Evolutionary conservation across 306 rosid genomes (phyloP), one percentile per base, ranked within the genome.

Genomic region (Acacia melanoxylon): DNA sequence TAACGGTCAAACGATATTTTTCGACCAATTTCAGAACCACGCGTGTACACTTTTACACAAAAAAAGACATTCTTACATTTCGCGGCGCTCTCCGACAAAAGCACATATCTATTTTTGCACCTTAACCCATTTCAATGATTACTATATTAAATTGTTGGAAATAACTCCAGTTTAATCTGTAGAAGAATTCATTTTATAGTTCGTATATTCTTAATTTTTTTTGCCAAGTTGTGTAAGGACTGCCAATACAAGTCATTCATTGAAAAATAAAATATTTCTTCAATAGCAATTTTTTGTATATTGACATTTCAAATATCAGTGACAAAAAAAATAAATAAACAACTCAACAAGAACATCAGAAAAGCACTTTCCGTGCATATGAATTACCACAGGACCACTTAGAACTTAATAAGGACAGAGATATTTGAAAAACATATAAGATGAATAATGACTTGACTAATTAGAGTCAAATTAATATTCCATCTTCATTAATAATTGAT

Each of bases 351-450:
- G 1, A 48, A 48, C 68, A 46, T 35, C 42, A 49, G 7, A 33
- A 63, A 63, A 63, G 46, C 54, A 42, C 66, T 48, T 80, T 61
- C 61, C 41, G 61, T 22, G 68, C 69, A 5, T 68, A 40, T 56
- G 40, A 19, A 65, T 54, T 33, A 68, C 27, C 11, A 42, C 35
- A 70, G 27, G 65, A 35, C 85, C 82, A 81, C 82, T 35, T n/a
- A 56, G 35, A 56, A 41, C 77, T 63, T 70, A 24, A 70, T 54
- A 5, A 52, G 76, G 56, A 54, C 44, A 63, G 25, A 62, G 22
- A 29, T 52, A 52, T 80, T 68, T 75, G 69, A 20, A 59, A 40
- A 68, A 75, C 49, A 5, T 70, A 25, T 76, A 29, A 46, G 70
- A 49, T 70, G 63, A 20, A 24, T 22, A 46, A 44, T 62, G 33